Conservation (phyloP, 805 yeast genomes). For the Jamesozyma gamospora region DNA sequence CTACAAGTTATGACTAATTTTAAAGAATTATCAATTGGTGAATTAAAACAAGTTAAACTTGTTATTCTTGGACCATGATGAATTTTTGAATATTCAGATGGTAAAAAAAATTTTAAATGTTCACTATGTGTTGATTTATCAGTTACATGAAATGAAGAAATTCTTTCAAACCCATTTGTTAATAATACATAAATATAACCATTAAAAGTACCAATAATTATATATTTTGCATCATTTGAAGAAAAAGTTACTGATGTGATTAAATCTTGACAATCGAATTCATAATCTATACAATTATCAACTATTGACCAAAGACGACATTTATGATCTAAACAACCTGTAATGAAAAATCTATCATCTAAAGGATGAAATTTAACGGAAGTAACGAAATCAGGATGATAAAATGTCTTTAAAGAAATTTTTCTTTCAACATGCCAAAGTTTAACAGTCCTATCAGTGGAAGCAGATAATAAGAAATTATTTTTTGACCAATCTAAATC, state of each 20-base stretch:
- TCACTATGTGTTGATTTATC: conserved; percentile 28
- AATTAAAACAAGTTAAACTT: conserved; percentile 50
- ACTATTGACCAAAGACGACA: conserved; percentile 75
- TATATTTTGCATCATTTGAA: conserved; percentile 50
- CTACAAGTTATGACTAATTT: conserved; percentile 61
- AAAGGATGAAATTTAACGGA: conserved; percentile 69
- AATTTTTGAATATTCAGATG: conserved; percentile 7
- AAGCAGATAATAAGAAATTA: conserved; percentile 66
- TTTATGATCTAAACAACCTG: conserved; percentile 70
- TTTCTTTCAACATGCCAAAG: conserved; percentile 76
- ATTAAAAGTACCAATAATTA: conserved; percentile 67
- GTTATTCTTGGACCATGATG: conserved; percentile 54
- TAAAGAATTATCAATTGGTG: conserved; percentile 23
- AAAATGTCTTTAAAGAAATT: conserved; percentile 52
- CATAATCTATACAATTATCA: conserved; percentile 54
- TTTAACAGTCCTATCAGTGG: conserved; percentile 75
- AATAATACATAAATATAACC: conserved; percentile 56
- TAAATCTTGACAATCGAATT: conserved; percentile 50
- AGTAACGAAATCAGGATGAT: conserved; percentile 73
- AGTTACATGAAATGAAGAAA: conserved; percentile 37
- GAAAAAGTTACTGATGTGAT: conserved; percentile 71
- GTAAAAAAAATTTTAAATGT: neutral
- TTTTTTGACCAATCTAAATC: conserved; percentile 82
- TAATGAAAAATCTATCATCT: conserved; percentile 78
- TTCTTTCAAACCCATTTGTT: conserved; percentile 50